Conservation (phyloP, 352 stramenopile species). For the Pythium brachiatum region DNA sequence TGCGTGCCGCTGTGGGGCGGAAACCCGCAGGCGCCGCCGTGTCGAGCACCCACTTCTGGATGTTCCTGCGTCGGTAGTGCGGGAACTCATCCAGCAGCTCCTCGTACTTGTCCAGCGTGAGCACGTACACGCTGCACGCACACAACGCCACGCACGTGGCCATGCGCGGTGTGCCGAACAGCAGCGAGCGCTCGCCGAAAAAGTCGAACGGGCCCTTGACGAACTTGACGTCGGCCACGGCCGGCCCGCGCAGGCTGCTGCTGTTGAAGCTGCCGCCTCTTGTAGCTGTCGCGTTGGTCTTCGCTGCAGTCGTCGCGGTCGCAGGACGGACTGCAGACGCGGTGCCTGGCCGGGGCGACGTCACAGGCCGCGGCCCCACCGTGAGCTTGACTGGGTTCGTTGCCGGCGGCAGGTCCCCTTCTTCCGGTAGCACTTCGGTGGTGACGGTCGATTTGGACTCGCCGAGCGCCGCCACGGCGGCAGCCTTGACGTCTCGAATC, state of each 20-base stretch:
- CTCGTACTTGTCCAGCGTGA: constrained; percentile 62
- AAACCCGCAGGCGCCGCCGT: background rate
- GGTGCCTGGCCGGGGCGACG: too few relatives aligned
- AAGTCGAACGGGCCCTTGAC: constrained; percentile 76
- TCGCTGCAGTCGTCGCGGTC: background rate
- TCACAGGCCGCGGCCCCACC: constrained; percentile 4
- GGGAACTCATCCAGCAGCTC: constrained; percentile 68
- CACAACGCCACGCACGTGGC: constrained; percentile 66
- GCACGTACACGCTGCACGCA: constrained; percentile 69
- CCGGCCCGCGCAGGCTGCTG: background rate
- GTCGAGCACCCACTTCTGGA: constrained; percentile 50
- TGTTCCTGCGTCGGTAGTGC: constrained; percentile 48
- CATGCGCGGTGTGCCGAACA: constrained; percentile 67
- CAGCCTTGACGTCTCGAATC: constrained; percentile 10
- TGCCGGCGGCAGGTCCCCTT: background rate
- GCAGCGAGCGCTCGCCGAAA: constrained; percentile 70
- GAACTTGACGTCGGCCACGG: constrained; percentile 40
- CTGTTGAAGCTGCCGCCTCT: background rate
- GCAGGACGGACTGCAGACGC: background rate
- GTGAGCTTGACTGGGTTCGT: constrained; percentile 9
- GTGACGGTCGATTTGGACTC: background rate
- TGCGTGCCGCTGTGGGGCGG: background rate
- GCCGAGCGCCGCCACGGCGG: background rate
- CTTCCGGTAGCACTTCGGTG: too few relatives aligned
- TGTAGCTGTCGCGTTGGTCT: background rate